Percentiles rank a stretch among this genome's conserved stretches.
Conservation (phyloP, 2,329 filamentous ascomycete species). For the Trichoderma simmonsii region DNA sequence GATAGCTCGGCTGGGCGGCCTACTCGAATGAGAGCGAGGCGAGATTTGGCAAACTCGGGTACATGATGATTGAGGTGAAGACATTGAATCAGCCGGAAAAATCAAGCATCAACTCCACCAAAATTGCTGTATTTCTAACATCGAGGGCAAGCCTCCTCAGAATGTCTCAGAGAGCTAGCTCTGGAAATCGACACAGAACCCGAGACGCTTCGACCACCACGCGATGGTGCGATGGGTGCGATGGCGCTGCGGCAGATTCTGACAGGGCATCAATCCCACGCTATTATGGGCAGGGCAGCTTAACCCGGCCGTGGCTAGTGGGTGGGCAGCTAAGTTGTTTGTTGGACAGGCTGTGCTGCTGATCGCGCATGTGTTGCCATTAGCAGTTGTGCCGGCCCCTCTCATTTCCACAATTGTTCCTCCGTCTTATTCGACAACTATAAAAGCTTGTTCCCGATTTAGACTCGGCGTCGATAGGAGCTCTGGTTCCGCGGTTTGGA, state of each 20-base stretch:
- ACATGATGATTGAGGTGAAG: neutral
- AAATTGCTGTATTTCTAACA: neutral
- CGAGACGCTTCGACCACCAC: neutral
- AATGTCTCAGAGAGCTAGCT: neutral
- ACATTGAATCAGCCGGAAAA: neutral
- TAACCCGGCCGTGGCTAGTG: neutral
- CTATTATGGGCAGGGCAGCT: neutral
- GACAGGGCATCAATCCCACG: neutral
- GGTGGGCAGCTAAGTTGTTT: neutral
- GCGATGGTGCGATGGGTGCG: neutral
- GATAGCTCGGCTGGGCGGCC: neutral
- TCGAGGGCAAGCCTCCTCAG: neutral
- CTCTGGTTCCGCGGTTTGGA: slow-evolving; percentile 5
- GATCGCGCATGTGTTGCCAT: slow-evolving; percentile 7
- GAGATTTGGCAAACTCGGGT: neutral
- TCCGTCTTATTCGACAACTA: slow-evolving; percentile 9
- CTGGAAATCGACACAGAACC: neutral
- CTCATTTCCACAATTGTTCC: slow-evolving; percentile 14
- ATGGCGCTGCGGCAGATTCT: neutral
- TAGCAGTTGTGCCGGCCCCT: neutral
- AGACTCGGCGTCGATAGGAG: neutral
- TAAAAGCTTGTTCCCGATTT: slow-evolving; percentile 12
- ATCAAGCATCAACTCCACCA: neutral
- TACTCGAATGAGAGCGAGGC: neutral
- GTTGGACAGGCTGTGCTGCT: slow-evolving; percentile 4